Percentiles rank a stretch among this genome's conserved stretches.
These are phyloP conservation scores for Xylaria hypoxylon DNA, from an alignment of 2,329 filamentous ascomycete genomes.

Conservation along the genomic window DNA sequence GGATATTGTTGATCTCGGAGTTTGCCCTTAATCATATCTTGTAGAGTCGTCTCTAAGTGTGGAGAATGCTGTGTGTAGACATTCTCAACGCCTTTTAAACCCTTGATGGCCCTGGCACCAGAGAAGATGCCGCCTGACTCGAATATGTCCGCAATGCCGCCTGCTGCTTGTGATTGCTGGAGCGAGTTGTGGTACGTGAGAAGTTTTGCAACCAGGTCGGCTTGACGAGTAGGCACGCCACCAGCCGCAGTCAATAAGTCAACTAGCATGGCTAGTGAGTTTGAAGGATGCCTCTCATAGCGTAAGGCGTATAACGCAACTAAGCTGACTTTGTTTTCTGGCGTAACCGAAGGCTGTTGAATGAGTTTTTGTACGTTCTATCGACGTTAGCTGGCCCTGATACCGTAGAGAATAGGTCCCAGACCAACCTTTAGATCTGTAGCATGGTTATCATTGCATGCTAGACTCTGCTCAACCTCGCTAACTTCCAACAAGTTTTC, in stretches of 20 bases:
- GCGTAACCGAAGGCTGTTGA: slow-evolving; percentile 78
- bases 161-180: slow-evolving; percentile 78
- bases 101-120: slow-evolving; percentile 88
- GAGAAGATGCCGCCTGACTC: slow-evolving; percentile 92
- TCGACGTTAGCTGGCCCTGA: slow-evolving; percentile 41
- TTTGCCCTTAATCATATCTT: slow-evolving; percentile 92
- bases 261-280: slow-evolving; percentile 83
- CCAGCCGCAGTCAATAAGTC: slow-evolving; percentile 88
- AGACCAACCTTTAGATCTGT: slow-evolving; percentile 83
- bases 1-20: slow-evolving; percentile 90
- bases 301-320: slow-evolving; percentile 95
- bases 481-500: slow-evolving; percentile 95
- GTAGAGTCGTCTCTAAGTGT: slow-evolving; percentile 84
- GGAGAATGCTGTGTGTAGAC: slow-evolving; percentile 98
- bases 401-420: not conserved
- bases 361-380: slow-evolving; percentile 88
- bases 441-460: slow-evolving; percentile 95
- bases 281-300: slow-evolving; percentile 88
- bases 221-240: slow-evolving; percentile 79
- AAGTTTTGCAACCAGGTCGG: slow-evolving; percentile 84
- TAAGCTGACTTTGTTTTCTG: slow-evolving; percentile 86
- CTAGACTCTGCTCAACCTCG: slow-evolving; percentile 95
- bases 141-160: slow-evolving; percentile 90
- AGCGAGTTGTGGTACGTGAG: slow-evolving; percentile 88
- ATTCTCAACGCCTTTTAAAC: slow-evolving; percentile 96